Base-by-base conservation (phyloP, 257 asterid species). In the Penstemon barbatus region DNA sequence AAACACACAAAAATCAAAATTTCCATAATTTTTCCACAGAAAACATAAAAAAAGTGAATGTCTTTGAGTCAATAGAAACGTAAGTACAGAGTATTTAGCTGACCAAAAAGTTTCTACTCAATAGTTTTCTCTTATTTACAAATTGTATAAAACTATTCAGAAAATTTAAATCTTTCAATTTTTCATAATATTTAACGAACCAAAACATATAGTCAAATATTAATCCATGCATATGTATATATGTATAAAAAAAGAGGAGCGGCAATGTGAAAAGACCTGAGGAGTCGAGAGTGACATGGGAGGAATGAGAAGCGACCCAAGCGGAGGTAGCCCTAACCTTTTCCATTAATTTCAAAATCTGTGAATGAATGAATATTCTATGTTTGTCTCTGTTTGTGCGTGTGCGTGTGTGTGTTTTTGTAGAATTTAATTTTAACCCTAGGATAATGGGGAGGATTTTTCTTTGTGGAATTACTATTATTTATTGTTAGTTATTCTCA, bases 251-350 rank as follows among this genome's bases (percentile, higher is more conserved):
- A 56, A 18, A 56, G 11, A 57, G 12, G 12, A 9, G 33, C 4
- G 43, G 13, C 3, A 3, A 4, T 36, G 13, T 8, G 38, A 12
- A 57, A 36, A n/a, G 57, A 89, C 99, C 99, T 77, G 86, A 59
- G 69, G 71, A 75, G 71, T 86, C 91, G 78, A 94, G 74, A 54
- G 87, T 80, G 75, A 91, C 99, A 63, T 94, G 97, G 49, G 93
- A 76, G 57, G 99, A 84, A 63, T 80, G 86, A 62, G 91, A 68
- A 75, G 96, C 91, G 66, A 94, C 97, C 99, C 99, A 94, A 59
- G 95, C 95, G 6, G 90, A 66, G 82, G 86, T 89, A 52, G 88
- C 69, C 85, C 93, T 79, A 41, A 94, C 97, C 51, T 74, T 85
- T 57, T 94, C 99, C 99, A 94, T 92, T 38, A 41, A 41, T 25